phyloP scores from a whole-genome alignment of 2,329 filamentous ascomycete genomes.

The Fusarium concolor region DNA sequence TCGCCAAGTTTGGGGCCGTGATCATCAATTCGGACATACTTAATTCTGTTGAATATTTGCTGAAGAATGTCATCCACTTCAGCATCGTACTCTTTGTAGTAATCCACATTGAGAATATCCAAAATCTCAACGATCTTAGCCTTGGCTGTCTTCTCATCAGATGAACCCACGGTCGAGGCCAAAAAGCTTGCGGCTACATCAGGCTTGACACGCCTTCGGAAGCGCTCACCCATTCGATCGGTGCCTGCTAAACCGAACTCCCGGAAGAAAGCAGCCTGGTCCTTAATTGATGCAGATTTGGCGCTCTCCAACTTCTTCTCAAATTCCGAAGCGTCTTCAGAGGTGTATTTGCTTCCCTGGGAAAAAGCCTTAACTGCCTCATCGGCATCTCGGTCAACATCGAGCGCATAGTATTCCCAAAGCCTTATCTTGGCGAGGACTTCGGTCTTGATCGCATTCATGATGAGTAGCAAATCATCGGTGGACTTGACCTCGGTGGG shows the following conservation, averaged over 20 bases:
- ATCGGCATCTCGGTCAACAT: constrained; percentile 79
- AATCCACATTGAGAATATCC: constrained; percentile 85
- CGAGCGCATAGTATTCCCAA: constrained; percentile 93
- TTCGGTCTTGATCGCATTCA: constrained; percentile 84
- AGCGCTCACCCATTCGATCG: constrained; percentile 83
- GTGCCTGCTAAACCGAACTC: constrained; percentile 76
- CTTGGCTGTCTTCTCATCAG: constrained; percentile 65
- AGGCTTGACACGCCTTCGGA: constrained; percentile 77
- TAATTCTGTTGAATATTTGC: constrained; percentile 93
- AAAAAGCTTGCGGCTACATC: constrained; percentile 70
- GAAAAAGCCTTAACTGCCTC: constrained; percentile 79
- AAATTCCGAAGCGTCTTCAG: constrained; percentile 55
- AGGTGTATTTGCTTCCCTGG: constrained; percentile 66
- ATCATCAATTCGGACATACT: constrained; percentile 93
- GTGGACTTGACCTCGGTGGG: constrained; percentile 77
- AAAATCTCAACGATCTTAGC: constrained; percentile 72
- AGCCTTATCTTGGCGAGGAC: constrained; percentile 82
- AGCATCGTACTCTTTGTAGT: constrained; percentile 91
- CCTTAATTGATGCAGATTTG: constrained; percentile 57
- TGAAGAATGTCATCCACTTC: constrained; percentile 87
- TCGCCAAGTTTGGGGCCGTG: constrained; percentile 88
- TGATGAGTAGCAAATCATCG: constrained; percentile 82
- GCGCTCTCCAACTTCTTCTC: constrained; percentile 60
- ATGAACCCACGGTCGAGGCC: constrained; percentile 66
- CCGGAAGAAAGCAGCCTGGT: constrained; percentile 71